Evolutionary conservation across 345 rosid genomes (phyloP), one percentile per base, ranked within the genome.

Genomic region (Anastatica hierochuntica): DNA sequence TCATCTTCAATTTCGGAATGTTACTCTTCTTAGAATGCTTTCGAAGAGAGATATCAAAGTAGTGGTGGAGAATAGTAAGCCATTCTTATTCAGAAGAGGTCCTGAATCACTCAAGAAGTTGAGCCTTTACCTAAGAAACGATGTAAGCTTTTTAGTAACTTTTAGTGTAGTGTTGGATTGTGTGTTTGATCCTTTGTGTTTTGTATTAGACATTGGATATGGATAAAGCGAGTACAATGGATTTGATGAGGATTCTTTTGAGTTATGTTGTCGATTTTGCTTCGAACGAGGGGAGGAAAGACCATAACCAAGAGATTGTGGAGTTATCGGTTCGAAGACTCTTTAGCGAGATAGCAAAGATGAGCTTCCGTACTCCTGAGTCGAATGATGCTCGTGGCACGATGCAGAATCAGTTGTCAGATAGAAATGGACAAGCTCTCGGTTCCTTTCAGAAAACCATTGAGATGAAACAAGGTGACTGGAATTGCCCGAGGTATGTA

Each of bases 381-480:
- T 45, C 64, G 16, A 74, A 53, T 53, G 24, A 21, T 21, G 53
- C 38, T 61, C 53, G 58, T 45, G 69, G 62, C 6, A 44, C 69
- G 0, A 51, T 53, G 14, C 74, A 73, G 49, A 71, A 64, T 61
- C 79, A 71, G 63, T 69, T 56, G 39, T 43, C 58, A 14, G 77
- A 75, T 52, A 49, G 69, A 71, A 31, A 70, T 79, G 64, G 58
- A n/a, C 79, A 73, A 70, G 34, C 44, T 9, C 49, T 69, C 1
- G 68, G 80, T 62, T 61, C 82, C 7, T 60, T 34, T 37, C 74
- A 75, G 34, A 75, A 71, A 37, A 69, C 65, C 13, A 36, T 76
- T 67, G 88, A 85, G 76, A 81, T 85, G 94, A 92, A 80, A 81
- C 81, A 75, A 49, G 98, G 98, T 29, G 98, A 92, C 64, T 92